Evolutionary conservation across 441 rosid genomes (phyloP), one percentile per base, ranked within the genome.

Genomic region (Pelargonium citronellum): DNA sequence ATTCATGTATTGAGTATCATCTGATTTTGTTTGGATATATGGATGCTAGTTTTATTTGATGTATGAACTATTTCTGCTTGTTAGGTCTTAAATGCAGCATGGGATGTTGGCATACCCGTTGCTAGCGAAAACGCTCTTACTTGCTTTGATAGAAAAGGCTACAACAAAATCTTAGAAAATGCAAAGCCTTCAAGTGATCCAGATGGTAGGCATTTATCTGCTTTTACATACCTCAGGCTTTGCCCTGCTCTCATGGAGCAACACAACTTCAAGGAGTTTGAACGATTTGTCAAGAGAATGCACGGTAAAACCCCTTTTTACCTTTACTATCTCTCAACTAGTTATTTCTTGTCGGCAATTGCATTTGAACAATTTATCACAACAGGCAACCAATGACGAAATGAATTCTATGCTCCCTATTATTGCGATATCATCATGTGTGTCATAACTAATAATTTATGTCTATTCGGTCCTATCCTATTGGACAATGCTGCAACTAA

Each of bases 11-110:
- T 27, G 30, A 27, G 30, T 27, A 27, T 4, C 17, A 49, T 12
- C 3, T n/a, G 57, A 12, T 12, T 13, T n/a, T 13, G 17, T 12
- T 49, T 49, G 57, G 16, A 49, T 49, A 0, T 13, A n/a, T 49
- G 57, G 17, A 49, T 7, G 4, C 16, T 46, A 0, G 57, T n/a
- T 12, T n/a, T 49, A 13, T 49, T 49, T 49, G 57, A 49, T 49
- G 57, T 58, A 64, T 69, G 17, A 67, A 44, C 43, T 39, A 34
- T 41, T 61, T 69, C 39, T 60, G 49, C 62, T 27, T 83, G 71
- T 79, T 83, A 95, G 99, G 92, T 92, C 80, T 64, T 88, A 78
- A 95, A 92, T 80, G 90, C 97, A 68, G 97, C 96, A 2, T 89
- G 99, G 98, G 99, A 92, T 77, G 83, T 58, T 12, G 67, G 77